Evolutionary conservation across 306 rosid genomes (phyloP), one percentile per base, ranked within the genome.

Genomic region (Sophora flavescens): DNA sequence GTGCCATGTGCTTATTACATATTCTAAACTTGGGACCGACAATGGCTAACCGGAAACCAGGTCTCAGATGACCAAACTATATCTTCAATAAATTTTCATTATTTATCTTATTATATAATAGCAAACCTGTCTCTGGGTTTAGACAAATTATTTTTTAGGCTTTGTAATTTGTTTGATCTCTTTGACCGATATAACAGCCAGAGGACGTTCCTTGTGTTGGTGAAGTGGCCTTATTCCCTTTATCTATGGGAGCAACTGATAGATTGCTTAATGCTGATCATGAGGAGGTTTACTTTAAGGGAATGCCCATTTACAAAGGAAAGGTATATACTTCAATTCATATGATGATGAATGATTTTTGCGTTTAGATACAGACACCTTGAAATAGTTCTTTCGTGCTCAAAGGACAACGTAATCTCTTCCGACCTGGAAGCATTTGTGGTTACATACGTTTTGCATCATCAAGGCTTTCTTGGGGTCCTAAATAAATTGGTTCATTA

Each of bases 301-400:
- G 97, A 81, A 95, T 95, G 97, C 97, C 97, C n/a, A 36, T 47
- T 32, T 88, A 88, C 89, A 91, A 84, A 48, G 99, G 96, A 83
- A 88, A 86, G 96, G 97, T 92, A 89, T 39, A 16, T 61, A 64
- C 79, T 70, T 50, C 8, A 33, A 35, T 67, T 65, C 1, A 13
- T 17, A 58, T 59, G 45, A 30, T 54, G 14, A 71, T 13, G 0
- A 63, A 63, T 80, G 70, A 18, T 41, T 84, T 50, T 67, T 62
- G 17, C 39, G 45, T 65, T 72, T 58, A 42, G 68, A 62, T 75
- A 1, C 18, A 41, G 44, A 12, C 61, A 61, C 41, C 68, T 26
- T 75, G 17, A 44, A 57, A 28, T 47, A 10, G 42, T 68, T 68
- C 36, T 61, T 42, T 35, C 6, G 4, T 63, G 8, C 39, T 48